These are phyloP conservation scores for Cyclanthera cordifolia DNA, from an alignment of 306 rosid genomes.

Conservation along the genomic window DNA sequence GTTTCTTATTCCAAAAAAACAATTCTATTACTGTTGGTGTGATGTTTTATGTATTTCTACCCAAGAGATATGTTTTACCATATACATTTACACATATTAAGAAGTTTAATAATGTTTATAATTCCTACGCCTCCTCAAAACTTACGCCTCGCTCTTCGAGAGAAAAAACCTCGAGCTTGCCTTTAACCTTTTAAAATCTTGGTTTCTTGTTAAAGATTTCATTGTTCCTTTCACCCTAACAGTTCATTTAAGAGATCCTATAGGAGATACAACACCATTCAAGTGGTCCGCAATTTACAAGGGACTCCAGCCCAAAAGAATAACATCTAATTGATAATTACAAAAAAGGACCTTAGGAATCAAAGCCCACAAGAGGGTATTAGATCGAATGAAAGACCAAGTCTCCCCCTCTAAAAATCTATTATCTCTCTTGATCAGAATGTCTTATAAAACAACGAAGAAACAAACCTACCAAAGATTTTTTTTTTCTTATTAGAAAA, in stretches of 20 bases:
- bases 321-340: neutral
- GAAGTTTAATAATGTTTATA: no score
- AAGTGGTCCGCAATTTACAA: neutral
- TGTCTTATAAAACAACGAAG: neutral
- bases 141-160: no score
- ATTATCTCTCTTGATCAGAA: neutral
- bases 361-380: neutral
- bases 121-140: no score
- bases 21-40: no score
- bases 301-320: neutral
- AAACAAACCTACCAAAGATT: neutral
- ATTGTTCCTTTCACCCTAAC: neutral
- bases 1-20: no score
- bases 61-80: no score
- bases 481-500: no score
- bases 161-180: no score
- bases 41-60: no score
- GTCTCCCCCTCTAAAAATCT: neutral
- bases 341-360: neutral
- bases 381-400: neutral
- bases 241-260: neutral
- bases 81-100: no score
- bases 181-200: no score
- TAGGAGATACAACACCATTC: neutral
- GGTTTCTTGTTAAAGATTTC: no score